Conservation (phyloP, 257 asterid genomes). For the Plantago major region DNA sequence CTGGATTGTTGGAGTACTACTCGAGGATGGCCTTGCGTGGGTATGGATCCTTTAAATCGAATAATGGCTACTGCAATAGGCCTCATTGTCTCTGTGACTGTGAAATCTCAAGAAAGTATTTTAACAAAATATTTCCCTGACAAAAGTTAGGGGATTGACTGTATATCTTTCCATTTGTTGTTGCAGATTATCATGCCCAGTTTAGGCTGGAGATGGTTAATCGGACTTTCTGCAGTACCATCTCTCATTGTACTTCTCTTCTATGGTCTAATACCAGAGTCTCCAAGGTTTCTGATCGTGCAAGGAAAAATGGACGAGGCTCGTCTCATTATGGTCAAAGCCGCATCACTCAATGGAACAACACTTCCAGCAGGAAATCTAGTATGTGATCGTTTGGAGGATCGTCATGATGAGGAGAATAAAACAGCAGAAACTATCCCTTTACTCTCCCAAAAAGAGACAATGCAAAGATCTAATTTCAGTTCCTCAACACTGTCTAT, state of each 20-base stretch:
- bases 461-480: neutral
- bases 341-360: constrained; percentile 35
- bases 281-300: constrained; percentile 48
- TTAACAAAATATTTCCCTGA: too few relatives aligned
- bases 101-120: too few relatives aligned
- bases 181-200: constrained; percentile 42
- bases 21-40: constrained; percentile 53
- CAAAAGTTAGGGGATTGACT: constrained; percentile 3
- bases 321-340: constrained; percentile 32
- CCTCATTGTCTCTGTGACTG: too few relatives aligned
- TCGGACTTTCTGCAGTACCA: constrained; percentile 39
- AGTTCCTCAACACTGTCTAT: constrained; percentile 32
- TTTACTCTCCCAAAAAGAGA: constrained; percentile 24
- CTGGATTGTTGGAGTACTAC: constrained; percentile 47
- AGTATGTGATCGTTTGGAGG: constrained; percentile 27
- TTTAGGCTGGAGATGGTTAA: constrained; percentile 49
- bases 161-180: constrained; percentile 1
- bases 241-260: constrained; percentile 37
- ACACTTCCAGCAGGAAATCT: constrained; percentile 33
- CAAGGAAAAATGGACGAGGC: constrained; percentile 45
- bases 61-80: too few relatives aligned
- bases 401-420: neutral
- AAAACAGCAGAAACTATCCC: constrained; percentile 23
- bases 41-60: constrained; percentile 17
- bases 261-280: constrained; percentile 35